phyloP scores from a whole-genome alignment of 2,329 filamentous ascomycete genomes.

The Phialophora macrospora region DNA sequence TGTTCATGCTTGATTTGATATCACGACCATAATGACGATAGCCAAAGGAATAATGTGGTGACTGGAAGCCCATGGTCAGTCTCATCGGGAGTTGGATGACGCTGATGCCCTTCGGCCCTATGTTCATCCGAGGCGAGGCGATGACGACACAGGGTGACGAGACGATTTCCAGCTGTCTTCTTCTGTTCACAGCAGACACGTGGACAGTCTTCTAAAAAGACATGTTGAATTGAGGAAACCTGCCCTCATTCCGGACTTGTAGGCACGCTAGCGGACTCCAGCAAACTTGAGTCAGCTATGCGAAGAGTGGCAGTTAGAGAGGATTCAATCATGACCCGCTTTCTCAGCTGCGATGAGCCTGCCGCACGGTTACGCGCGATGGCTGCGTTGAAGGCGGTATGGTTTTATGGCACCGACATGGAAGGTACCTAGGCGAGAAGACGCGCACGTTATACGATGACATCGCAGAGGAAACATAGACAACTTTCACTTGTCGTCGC shows the following conservation, averaged over 20 bases:
- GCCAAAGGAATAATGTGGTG: background rate
- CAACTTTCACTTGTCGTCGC: background rate
- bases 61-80: background rate
- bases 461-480: background rate
- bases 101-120: background rate
- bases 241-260: background rate
- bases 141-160: background rate
- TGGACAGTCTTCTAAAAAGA: background rate
- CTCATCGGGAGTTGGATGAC: background rate
- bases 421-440: background rate
- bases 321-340: background rate
- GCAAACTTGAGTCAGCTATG: background rate
- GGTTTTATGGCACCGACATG: background rate
- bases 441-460: background rate
- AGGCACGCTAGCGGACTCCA: background rate
- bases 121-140: background rate
- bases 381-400: background rate
- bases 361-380: background rate
- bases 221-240: background rate
- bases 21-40: background rate
- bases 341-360: background rate
- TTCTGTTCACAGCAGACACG: background rate
- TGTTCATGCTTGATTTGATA: slow-evolving; percentile 12
- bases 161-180: background rate
- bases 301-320: background rate